phyloP scores from a whole-genome alignment of 2,329 filamentous ascomycete species.

The Fusarium sp. region DNA sequence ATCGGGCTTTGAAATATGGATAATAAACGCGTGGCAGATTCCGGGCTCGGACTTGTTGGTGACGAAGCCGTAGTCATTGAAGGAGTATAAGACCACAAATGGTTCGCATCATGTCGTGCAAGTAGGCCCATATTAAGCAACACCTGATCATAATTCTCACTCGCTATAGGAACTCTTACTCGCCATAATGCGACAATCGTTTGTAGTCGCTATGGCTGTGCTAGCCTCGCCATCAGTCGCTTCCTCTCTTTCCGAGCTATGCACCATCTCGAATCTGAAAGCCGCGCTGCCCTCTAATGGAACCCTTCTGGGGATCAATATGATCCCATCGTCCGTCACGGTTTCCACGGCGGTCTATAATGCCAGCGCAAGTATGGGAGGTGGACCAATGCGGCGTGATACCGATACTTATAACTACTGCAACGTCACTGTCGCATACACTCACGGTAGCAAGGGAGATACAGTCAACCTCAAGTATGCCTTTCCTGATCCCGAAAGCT shows the following conservation, averaged over 20 bases:
- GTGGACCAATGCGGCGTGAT: background rate
- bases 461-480: constrained; percentile 4
- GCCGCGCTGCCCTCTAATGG: background rate
- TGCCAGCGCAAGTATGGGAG: background rate
- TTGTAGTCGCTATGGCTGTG: background rate
- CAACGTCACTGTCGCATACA: constrained; percentile 10
- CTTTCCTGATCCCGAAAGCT: background rate
- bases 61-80: background rate
- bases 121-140: background rate
- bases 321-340: background rate
- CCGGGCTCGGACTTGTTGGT: too few species aligned
- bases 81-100: background rate
- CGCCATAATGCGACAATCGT: background rate
- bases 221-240: background rate
- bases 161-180: too few species aligned
- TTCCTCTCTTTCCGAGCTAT: background rate
- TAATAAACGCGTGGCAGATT: too few species aligned
- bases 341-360: constrained; percentile 1
- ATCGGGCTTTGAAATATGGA: too few species aligned
- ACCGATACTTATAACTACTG: background rate
- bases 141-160: background rate
- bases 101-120: too few species aligned
- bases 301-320: background rate
- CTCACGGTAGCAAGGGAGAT: constrained; percentile 1
- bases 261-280: background rate